Evolutionary conservation across 2,329 filamentous ascomycete genomes (phyloP).

Genomic region (Claviceps maximensis): DNA sequence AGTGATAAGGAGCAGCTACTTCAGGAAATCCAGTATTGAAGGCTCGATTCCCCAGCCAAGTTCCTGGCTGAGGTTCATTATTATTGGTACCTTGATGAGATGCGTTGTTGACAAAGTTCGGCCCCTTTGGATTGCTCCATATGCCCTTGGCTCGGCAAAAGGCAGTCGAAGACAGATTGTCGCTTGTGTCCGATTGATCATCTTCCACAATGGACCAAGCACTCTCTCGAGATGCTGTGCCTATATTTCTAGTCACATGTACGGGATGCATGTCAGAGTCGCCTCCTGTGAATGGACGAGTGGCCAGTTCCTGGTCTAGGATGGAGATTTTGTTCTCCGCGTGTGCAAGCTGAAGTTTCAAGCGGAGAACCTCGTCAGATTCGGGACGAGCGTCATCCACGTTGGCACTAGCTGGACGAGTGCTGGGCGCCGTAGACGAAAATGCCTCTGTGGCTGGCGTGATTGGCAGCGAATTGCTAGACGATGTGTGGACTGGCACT

Average conservation of each 20-base stretch:
- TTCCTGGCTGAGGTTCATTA: conserved; percentile 21
- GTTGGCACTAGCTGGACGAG: conserved; percentile 37
- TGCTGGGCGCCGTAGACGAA: conserved; percentile 32
- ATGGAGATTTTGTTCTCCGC: conserved; percentile 58
- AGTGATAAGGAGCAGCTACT: conserved; percentile 19
- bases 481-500: conserved; percentile 33
- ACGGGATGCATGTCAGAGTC: conserved; percentile 23
- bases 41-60: conserved; percentile 33
- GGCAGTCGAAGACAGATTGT: conserved; percentile 35
- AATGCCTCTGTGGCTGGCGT: conserved; percentile 47
- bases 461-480: conserved; percentile 46
- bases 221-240: conserved; percentile 23
- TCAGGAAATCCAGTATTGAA: conserved; percentile 29
- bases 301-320: conserved; percentile 58
- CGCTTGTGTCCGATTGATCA: conserved; percentile 41
- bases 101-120: conserved; percentile 19
- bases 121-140: conserved; percentile 38
- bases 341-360: conserved; percentile 59
- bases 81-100: conserved; percentile 24
- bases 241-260: conserved; percentile 10
- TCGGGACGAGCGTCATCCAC: conserved; percentile 28
- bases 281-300: conserved; percentile 41
- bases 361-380: conserved; percentile 48
- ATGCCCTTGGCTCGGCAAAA: conserved; percentile 42
- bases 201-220: conserved; percentile 44